Evolutionary conservation across 2,329 filamentous ascomycete species (phyloP), one percentile per base, ranked within the genome.

Genomic region (Drechslerella stenobrocha): DNA sequence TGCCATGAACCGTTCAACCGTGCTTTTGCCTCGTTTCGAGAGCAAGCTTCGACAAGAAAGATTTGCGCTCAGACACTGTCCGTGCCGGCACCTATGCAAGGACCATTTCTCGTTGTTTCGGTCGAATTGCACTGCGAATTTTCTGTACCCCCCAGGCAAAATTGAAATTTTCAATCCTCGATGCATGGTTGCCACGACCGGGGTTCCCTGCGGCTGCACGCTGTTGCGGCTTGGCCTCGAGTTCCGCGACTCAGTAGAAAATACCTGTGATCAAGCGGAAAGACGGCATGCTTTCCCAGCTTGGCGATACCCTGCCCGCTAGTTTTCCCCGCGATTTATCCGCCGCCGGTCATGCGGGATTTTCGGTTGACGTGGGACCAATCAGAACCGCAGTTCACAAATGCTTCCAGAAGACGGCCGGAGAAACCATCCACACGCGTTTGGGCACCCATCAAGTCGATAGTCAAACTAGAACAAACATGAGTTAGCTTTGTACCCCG

Each of bases 301-400:
- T 66, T 56, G 47, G 52, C 46, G 28, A 37, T 48, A 52, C 37
- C 23, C 20, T 57, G 15, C 15, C 42, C 60, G 52, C 47, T 58
- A 53, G n/a, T n/a, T 55, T 58, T 53, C 60, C 60, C 60, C 60
- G 60, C 60, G 58, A 66, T 66, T 66, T 66, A 66, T 66, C 60
- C 60, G 60, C 52, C 60, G 60, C 53, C 60, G 52, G 60, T 66
- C 60, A 66, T 66, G 60, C 60, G 60, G 52, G 52, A 66, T 66
- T 66, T 66, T 66, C 60, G 60, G 60, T 52, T 66, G 60, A 66
- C 55, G 52, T 58, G 42, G 11, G 44, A 24, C 60, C 60, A 66
- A 66, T 66, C 40, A 59, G 32, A 37, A 6, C 8, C 15, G 32
- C 42, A 26, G 42, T 23, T 34, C 24, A 35, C 32, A 22, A 66